Evolutionary conservation across 164 flowering plant species (phyloP).

Genomic region (Annona cherimola): DNA sequence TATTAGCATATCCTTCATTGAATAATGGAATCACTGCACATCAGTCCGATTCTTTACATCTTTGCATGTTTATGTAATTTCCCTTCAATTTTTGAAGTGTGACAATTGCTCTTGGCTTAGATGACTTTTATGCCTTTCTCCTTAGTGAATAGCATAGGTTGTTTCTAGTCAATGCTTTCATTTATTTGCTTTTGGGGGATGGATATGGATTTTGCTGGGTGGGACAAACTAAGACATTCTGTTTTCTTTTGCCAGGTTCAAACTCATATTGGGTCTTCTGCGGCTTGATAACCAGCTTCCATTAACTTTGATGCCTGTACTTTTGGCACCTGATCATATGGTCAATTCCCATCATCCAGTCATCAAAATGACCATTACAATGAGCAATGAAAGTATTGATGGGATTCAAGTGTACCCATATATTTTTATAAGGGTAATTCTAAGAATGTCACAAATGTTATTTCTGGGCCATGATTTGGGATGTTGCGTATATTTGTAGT

Average conservation of each 20-base stretch:
- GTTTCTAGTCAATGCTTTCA: not conserved
- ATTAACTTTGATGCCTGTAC: conserved; percentile 77
- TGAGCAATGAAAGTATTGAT: conserved; percentile 60
- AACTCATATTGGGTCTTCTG: conserved; percentile 73
- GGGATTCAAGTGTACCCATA: conserved; percentile 81
- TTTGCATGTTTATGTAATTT: not conserved
- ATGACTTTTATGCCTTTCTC: too few relatives aligned
- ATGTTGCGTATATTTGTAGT: not conserved
- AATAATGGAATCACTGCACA: not conserved
- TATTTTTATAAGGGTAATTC: conserved; percentile 74
- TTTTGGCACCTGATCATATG: conserved; percentile 76
- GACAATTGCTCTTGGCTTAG: too few relatives aligned
- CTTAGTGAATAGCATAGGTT: too few relatives aligned
- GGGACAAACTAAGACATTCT: not conserved
- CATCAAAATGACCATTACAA: conserved; percentile 77
- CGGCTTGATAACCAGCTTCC: conserved; percentile 97
- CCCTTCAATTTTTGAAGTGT: not conserved
- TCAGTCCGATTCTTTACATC: not conserved
- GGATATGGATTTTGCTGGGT: conserved; percentile 1
- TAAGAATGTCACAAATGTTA: not conserved
- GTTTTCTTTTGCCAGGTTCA: conserved; percentile 61
- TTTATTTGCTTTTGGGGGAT: not conserved
- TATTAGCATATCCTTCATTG: conserved; percentile 11
- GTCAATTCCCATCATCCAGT: conserved; percentile 67
- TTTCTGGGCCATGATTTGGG: not conserved